phyloP scores from a whole-genome alignment of 1,284 basidiomycete genomes.

The Boletellus dicymbophilus region DNA sequence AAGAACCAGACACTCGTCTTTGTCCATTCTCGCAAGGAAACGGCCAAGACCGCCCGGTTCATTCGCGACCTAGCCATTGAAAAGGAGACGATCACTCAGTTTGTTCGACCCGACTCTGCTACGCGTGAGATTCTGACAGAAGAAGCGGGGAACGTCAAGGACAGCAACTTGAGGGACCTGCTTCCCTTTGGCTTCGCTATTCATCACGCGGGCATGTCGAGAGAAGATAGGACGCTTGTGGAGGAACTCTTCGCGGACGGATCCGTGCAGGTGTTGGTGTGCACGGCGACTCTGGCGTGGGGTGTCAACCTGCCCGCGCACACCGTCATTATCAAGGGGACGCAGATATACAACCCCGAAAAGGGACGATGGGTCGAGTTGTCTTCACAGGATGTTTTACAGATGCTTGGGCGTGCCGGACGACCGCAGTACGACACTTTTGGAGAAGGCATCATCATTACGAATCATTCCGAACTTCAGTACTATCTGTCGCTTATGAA shows the following conservation, averaged over 20 bases:
- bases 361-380: constrained; percentile 98
- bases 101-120: constrained; percentile 90
- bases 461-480: constrained; percentile 95
- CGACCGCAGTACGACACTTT: constrained; percentile 97
- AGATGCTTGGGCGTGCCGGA: constrained; percentile 99
- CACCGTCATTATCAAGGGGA: constrained; percentile 99
- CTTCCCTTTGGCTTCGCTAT: constrained; percentile 98
- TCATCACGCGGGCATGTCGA: constrained; percentile 99
- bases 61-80: constrained; percentile 95
- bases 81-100: constrained; percentile 94
- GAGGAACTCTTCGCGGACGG: constrained; percentile 96
- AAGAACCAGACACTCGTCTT: constrained; percentile 95
- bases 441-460: constrained; percentile 99
- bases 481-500: constrained; percentile 96
- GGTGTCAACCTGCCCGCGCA: constrained; percentile 99
- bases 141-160: constrained; percentile 85
- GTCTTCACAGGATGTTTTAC: constrained; percentile 95
- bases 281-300: constrained; percentile 98
- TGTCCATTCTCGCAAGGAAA: constrained; percentile 94
- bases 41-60: constrained; percentile 96
- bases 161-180: constrained; percentile 85
- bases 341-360: constrained; percentile 99
- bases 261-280: constrained; percentile 93
- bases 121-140: constrained; percentile 86
- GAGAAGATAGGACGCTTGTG: constrained; percentile 90